Conservation (phyloP, 805 yeast species). For the Kodamaea hsintzibuensis region DNA sequence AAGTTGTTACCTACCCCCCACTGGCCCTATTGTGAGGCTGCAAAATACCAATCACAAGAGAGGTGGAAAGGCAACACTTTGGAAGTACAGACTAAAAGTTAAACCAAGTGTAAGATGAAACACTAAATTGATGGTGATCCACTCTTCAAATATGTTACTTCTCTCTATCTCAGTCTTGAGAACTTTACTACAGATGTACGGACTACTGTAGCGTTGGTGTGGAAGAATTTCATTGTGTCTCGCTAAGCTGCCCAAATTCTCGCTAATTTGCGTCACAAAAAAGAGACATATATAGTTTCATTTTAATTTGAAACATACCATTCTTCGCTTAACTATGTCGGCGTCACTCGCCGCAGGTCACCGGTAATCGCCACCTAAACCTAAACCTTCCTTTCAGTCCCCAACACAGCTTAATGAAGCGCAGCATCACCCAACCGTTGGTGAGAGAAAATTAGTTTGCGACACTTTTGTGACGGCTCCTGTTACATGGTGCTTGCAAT, state of each 20-base stretch:
- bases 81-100: neutral
- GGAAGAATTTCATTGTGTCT: neutral
- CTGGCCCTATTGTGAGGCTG: neutral
- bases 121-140: neutral
- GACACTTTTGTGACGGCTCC: neutral
- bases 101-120: neutral
- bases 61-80: neutral
- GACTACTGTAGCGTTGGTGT: neutral
- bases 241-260: neutral
- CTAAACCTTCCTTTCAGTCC: neutral
- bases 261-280: neutral
- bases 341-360: neutral
- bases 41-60: neutral
- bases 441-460: neutral
- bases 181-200: neutral
- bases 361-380: neutral
- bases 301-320: neutral
- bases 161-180: neutral
- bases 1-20: neutral
- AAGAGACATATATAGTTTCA: neutral
- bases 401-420: neutral
- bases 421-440: neutral
- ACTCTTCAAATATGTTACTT: neutral
- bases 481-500: constrained; percentile 3
- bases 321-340: neutral